phyloP scores from a whole-genome alignment of 2,329 filamentous ascomycete genomes.

The Xylariales sp. region DNA sequence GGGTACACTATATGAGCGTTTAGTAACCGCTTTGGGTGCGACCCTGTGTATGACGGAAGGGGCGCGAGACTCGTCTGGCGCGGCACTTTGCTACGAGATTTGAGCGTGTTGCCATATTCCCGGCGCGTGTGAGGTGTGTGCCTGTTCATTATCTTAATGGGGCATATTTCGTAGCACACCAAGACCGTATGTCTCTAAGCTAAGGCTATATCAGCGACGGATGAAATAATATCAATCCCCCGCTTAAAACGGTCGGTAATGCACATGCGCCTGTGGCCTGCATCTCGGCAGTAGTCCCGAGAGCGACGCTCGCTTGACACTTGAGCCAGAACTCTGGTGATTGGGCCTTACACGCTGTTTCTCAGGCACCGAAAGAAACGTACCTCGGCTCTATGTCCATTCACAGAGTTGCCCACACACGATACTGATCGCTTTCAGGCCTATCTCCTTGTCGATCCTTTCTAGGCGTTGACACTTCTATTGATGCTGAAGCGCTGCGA shows the following conservation, averaged over 20 bases:
- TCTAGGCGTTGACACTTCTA: background rate
- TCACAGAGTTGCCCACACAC: background rate
- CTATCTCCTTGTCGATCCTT: background rate
- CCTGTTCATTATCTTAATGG: conserved; percentile 4
- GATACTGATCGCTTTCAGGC: background rate
- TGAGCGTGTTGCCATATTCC: background rate
- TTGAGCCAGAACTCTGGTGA: background rate
- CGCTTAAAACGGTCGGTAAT: conserved; percentile 37
- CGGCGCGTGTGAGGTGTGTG: background rate
- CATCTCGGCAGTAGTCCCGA: conserved; percentile 35
- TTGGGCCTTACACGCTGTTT: conserved; percentile 28
- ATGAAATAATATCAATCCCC: conserved; percentile 33
- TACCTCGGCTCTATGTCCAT: background rate
- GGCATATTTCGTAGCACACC: conserved; percentile 7
- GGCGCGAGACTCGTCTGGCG: conserved; percentile 18
- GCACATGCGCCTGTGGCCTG: conserved; percentile 31
- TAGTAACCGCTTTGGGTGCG: conserved; percentile 25
- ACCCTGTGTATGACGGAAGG: conserved; percentile 23
- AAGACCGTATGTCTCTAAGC: conserved; percentile 1
- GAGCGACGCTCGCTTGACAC: conserved; percentile 15
- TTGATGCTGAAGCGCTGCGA: background rate
- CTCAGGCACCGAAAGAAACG: background rate
- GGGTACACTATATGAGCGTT: conserved; percentile 26
- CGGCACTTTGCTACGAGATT: conserved; percentile 26
- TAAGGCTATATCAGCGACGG: conserved; percentile 21